Base-by-base conservation (phyloP, 2,329 filamentous ascomycete species). In the Fulvia fulva region DNA sequence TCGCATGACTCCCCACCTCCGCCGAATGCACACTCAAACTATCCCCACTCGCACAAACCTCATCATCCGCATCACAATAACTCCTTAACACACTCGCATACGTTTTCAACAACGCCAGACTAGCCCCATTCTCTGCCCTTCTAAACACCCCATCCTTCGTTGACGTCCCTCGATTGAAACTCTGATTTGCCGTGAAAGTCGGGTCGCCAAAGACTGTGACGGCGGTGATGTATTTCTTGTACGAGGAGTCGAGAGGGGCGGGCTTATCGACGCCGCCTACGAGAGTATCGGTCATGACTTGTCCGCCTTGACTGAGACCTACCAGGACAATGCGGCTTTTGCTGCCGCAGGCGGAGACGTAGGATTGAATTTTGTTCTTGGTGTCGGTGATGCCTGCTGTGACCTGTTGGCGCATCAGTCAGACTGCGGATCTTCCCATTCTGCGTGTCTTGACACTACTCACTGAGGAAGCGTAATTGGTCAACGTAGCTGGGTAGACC, bases 131-230 rank as follows among this genome's bases (percentile, higher is more conserved):
- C 23, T 32, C 28, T 2, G 2, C 12, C 28, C 12, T 7, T 12
- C 28, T 32, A 2, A 32, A 12, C 8, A 61, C 50, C n/a, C 72
- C 72, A 22, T 60, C 56, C 23, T 64, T 64, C 3, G 61, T 67
- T 14, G 66, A 55, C 19, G 63, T 71, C 23, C 73, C 72, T 5
- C 65, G 61, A 54, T 74, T 65, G 63, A 69, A 71, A 0, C 64
- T 26, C 25, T 68, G 63, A 44, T 53, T 55, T 6, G 64, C 59
- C 7, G 69, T 68, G 47, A 68, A 68, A 0, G 66, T 64, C 5
- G 72, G 73, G 53, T 74, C 73, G 14, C 72, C 72, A 66, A 74
- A 72, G 46, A 72, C 63, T 12, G 71, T 60, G 23, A 71, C 63
- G 28, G 70, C 70, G 14, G 68, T 63, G 46, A 70, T 65, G 49